Conservation (phyloP, 2,329 filamentous ascomycete species). For the Botrytis aclada region DNA sequence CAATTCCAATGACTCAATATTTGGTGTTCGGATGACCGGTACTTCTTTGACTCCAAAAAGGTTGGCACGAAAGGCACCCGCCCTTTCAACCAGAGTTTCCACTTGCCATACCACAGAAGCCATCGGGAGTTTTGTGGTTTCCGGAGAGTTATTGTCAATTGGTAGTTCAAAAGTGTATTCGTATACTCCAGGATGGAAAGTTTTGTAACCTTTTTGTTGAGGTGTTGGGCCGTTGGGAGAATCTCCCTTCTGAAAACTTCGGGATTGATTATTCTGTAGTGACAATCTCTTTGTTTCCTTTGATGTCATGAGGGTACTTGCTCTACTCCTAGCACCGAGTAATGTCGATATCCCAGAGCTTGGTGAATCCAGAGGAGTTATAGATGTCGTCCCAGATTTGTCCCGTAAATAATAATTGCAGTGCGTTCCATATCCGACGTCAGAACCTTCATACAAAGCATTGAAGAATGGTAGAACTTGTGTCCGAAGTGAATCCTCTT, state of each 20-base stretch:
- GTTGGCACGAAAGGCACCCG: constrained; percentile 68
- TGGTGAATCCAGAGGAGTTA: constrained; percentile 28
- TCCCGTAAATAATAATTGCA: constrained; percentile 50
- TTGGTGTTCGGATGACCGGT: constrained; percentile 63
- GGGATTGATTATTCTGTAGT: constrained; percentile 60
- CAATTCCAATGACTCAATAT: constrained; percentile 67
- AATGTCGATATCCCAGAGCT: constrained; percentile 30
- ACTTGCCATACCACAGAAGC: constrained; percentile 68
- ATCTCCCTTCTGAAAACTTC: constrained; percentile 66
- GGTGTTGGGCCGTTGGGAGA: constrained; percentile 50
- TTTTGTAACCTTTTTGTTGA: constrained; percentile 65
- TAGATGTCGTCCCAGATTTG: constrained; percentile 32
- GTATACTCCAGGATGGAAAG: constrained; percentile 52
- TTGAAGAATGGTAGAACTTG: constrained; percentile 95
- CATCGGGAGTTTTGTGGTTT: constrained; percentile 69
- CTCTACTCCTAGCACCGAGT: constrained; percentile 29
- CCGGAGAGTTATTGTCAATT: constrained; percentile 71
- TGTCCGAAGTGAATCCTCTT: constrained; percentile 81
- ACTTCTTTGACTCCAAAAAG: constrained; percentile 66
- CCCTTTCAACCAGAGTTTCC: constrained; percentile 65
- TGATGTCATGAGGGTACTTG: constrained; percentile 28
- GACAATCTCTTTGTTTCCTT: constrained; percentile 55
- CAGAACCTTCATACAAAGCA: constrained; percentile 60
- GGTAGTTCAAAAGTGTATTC: constrained; percentile 71
- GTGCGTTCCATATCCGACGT: constrained; percentile 58